These are phyloP conservation scores for Testicularia cyperi DNA, from an alignment of 1,284 basidiomycete species.

Conservation along the genomic window DNA sequence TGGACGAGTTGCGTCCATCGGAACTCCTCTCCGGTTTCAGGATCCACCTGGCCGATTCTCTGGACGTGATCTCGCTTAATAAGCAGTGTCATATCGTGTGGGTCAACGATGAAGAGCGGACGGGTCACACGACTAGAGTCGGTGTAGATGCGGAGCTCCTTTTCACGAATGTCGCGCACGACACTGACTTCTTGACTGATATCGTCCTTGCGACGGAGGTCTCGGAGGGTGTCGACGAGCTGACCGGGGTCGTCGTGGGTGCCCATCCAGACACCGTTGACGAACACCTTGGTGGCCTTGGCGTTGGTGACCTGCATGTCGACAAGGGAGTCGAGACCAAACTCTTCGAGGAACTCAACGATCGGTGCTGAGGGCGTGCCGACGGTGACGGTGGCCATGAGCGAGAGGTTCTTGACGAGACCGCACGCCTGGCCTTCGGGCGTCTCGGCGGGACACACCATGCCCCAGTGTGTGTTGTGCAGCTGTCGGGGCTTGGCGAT, in stretches of 20 bases:
- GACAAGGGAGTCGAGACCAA: constrained; percentile 65
- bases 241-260: constrained; percentile 94
- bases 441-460: constrained; percentile 95
- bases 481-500: constrained; percentile 98
- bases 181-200: constrained; percentile 95
- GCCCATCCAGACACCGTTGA: constrained; percentile 99
- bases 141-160: constrained; percentile 89
- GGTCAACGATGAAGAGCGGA: constrained; percentile 92
- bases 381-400: constrained; percentile 97
- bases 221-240: constrained; percentile 88
- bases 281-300: constrained; percentile 84
- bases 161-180: constrained; percentile 93
- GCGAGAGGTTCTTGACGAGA: constrained; percentile 95
- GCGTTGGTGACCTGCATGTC: constrained; percentile 55
- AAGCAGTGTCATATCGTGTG: constrained; percentile 72
- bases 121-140: constrained; percentile 95
- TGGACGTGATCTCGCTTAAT: constrained; percentile 81
- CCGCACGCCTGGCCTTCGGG: constrained; percentile 99
- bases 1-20: constrained; percentile 85
- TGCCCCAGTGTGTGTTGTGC: constrained; percentile 99
- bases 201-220: constrained; percentile 88
- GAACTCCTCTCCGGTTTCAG: constrained; percentile 59
- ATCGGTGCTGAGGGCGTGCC: constrained; percentile 94
- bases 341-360: constrained; percentile 97
- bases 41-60: constrained; percentile 65